Base-by-base conservation (phyloP, 106 monocot species). In the Platanthera zijinensis region DNA sequence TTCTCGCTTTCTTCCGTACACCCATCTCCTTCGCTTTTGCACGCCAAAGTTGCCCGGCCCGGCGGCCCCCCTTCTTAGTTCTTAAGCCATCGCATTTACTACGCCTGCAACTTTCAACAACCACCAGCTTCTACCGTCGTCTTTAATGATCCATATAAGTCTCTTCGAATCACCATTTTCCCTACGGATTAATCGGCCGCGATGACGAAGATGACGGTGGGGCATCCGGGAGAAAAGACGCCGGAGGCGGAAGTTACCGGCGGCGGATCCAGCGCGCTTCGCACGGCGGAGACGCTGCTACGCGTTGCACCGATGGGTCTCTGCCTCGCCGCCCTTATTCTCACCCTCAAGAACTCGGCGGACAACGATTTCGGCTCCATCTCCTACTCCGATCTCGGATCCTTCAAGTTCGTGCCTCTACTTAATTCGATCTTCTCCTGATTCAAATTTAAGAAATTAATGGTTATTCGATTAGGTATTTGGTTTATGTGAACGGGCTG, bases 281-380 rank as follows among this genome's bases (percentile, higher is more conserved):
- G 89, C 61, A 80, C 87, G 21, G 78, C 83, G 52, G 97, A 99
- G 89, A 87, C 88, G 50, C 48, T 94, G 79, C 87, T 99, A 8
- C 81, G 97, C 21, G 82, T 94, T 74, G 72, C 73, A 57, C 92
- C 97, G 4, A 77, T 99, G 79, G 97, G 94, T 9, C 87, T 97
- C 5, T 94, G 97, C 78, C 63, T 92, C 6, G 89, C 90, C 0
- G 90, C 99, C 6, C 64, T 99, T 72, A 78, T 81, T 2, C 75
- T 94, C 32, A 94, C 88, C 92, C 77, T 94, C 47, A 85, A 79
- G 75, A 85, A 94, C 85, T 50, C 82, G 3, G 81, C 83, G 73
- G 68, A 64, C 59, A 84, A 84, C 77, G 88, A 87, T 22, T 99
- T 64, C 52, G 94, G 91, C 51, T 7, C 84, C 48, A 61, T 99